Base-by-base conservation (phyloP, 2,329 filamentous ascomycete genomes). In the Phaeosphaeria sp. region DNA sequence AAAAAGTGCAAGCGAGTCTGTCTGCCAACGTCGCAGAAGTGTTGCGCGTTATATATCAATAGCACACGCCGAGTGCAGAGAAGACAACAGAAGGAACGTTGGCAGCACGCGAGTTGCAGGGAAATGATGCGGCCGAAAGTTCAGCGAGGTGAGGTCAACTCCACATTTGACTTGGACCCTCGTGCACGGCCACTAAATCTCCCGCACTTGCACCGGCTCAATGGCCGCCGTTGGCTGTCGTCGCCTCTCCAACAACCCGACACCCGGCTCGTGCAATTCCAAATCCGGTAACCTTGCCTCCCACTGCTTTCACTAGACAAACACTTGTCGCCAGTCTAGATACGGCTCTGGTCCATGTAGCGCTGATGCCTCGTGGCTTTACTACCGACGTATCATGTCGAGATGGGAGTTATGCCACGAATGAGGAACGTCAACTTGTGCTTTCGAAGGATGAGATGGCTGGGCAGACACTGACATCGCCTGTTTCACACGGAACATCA, bases 1-100 rank as follows among this genome's bases (percentile, higher is more conserved):
- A n/a, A n/a, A n/a, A n/a, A n/a, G 22, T 33, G 22, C 20, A 50
- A 42, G 56, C 54, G 53, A 59, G 57, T 42, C 47, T 36, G 44
- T 23, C 50, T 44, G 50, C 48, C 25, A 50, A 48, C 48, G 54
- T 48, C 25, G 36, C 22, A 36, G 6, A 36, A 36, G 3, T 6
- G 30, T 11, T 13, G 30, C 30, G 30, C 30, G 3, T 36, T 6
- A 7, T 36, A 36, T 36, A 11, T 36, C 41, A 43, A 43, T 43
- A n/a, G 41, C 41, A 43, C 41, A 15, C 5, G 41, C n/a, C n/a
- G 41, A 43, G 41, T 6, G 43, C 11, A 21, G 21, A 46, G 20
- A 11, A 46, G 15, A 17, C 21, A 21, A 21, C 21, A 25, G 20
- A 4, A 46, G 13, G 42, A 13, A 21, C 2, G 21, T 18, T 11